These are phyloP conservation scores for Helianthus tuberosus DNA, from an alignment of 129 eudicot genomes.

Conservation along the genomic window DNA sequence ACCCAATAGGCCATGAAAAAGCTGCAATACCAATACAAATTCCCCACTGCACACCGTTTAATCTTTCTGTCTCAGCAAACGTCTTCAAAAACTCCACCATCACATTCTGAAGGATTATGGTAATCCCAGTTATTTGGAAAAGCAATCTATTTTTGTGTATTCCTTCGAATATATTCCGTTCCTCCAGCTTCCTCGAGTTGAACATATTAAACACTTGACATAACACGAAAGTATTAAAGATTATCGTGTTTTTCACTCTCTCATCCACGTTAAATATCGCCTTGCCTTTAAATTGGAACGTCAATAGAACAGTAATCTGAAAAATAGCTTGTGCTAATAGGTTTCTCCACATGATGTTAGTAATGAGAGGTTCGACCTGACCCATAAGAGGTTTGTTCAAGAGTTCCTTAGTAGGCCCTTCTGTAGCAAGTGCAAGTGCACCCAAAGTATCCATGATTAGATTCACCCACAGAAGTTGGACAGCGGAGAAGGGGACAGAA, in stretches of 20 bases:
- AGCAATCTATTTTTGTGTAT: constrained; percentile 59
- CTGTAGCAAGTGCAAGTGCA: constrained; percentile 87
- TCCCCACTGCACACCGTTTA: constrained; percentile 78
- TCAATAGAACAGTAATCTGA: too few species aligned
- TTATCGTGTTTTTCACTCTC: too few species aligned
- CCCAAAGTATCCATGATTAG: constrained; percentile 32
- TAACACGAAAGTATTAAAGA: too few species aligned
- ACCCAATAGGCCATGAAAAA: constrained; percentile 77
- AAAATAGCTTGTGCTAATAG: too few species aligned
- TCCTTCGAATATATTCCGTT: constrained; percentile 39
- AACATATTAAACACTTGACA: too few species aligned
- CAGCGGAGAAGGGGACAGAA: constrained; percentile 73
- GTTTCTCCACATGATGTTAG: too few species aligned
- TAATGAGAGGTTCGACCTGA: constrained; percentile 19
- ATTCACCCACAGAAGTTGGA: constrained; percentile 83
- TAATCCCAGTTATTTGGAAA: constrained; percentile 68
- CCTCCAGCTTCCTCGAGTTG: too few species aligned
- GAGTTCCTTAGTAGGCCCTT: constrained; percentile 68
- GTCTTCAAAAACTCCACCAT: constrained; percentile 84
- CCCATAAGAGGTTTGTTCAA: constrained; percentile 79
- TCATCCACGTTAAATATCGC: too few species aligned
- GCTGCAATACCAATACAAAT: constrained; percentile 62
- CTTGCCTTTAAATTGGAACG: too few species aligned
- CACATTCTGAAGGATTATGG: constrained; percentile 70
- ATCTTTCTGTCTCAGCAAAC: constrained; percentile 72